phyloP scores from a whole-genome alignment of 1,284 basidiomycete genomes.

The Leccinum subfulvum region DNA sequence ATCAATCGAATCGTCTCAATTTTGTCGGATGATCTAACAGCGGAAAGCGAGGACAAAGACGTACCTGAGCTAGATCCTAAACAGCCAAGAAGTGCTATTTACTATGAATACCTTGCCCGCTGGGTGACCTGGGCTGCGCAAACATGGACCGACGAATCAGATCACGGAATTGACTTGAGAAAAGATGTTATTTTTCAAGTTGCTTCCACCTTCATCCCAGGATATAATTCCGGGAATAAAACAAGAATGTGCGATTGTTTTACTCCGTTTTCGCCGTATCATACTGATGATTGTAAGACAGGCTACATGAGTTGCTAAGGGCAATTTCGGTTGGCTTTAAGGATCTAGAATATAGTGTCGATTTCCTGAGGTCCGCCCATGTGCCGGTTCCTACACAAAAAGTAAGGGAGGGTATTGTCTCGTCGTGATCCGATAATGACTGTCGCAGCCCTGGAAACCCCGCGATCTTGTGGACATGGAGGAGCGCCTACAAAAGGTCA shows the following conservation, averaged over 20 bases:
- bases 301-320: conserved; percentile 22
- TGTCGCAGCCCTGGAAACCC: conserved; percentile 46
- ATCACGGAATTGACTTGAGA: conserved; percentile 38
- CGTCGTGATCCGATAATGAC: conserved; percentile 4
- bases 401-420: conserved; percentile 14
- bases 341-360: conserved; percentile 20
- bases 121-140: conserved; percentile 65
- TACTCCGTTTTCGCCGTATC: not conserved
- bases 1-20: conserved; percentile 47
- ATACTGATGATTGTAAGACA: conserved; percentile 16
- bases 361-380: conserved; percentile 16
- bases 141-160: conserved; percentile 34
- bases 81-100: conserved; percentile 38
- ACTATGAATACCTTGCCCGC: conserved; percentile 58
- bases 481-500: conserved; percentile 42
- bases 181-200: conserved; percentile 47
- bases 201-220: conserved; percentile 48
- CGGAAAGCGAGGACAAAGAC: conserved; percentile 3
- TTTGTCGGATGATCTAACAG: conserved; percentile 35
- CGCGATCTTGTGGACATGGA: conserved; percentile 54
- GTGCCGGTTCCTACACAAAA: conserved; percentile 10
- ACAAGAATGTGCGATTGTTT: conserved; percentile 38
- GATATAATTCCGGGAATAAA: conserved; percentile 23
- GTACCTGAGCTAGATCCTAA: conserved; percentile 15
- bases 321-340: conserved; percentile 21